Base-by-base conservation (phyloP, 1,284 basidiomycete genomes). In the Leccinum variabile region DNA sequence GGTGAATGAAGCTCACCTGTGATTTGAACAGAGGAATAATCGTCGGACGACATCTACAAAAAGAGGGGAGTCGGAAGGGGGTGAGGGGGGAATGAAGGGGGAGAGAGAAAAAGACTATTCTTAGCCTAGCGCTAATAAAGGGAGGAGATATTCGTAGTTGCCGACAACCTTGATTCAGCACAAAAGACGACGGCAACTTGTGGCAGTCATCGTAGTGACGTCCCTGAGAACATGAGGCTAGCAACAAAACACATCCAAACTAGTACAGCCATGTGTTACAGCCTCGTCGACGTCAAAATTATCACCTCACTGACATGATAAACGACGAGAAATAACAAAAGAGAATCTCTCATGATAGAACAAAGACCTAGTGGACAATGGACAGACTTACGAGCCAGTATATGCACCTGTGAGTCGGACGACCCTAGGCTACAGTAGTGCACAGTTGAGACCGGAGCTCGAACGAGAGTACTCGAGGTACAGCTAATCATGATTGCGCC, bases 41-140 rank as follows among this genome's bases (percentile, higher is more conserved):
- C 65, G 54, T 63, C 65, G 46, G 65, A 41, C 61, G 73, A 71
- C 71, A 73, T 72, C 53, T 60, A 59, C 25, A 33, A 13, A 49
- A 18, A 3, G 32, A 49, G 49, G 46, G 32, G 30, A 60, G n/a
- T 50, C 46, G 56, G 44, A 10, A 13, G 33, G 22, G 35, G 39
- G 30, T 30, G 39, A 14, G 25, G 52, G 30, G 32, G 13, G 22
- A n/a, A 35, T 30, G 58, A 35, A 35, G 25, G 44, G 44, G 8
- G 13, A 16, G 53, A 3, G 49, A 22, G 9, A 18, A 6, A 30
- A 39, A 54, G 5, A 18, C 41, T 61, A 56, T 46, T 32, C 30
- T 63, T 46, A 41, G 32, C 7, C 39, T n/a, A 50, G 62, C 52
- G 60, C 56, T 63, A 46, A 41, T 63, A 46, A 41, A 35, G 56